A percentile compares a stretch with the other conserved stretches of the same genome.
Conservation (phyloP, 2,329 filamentous ascomycete genomes). For the Xylariomycetidae sp. region DNA sequence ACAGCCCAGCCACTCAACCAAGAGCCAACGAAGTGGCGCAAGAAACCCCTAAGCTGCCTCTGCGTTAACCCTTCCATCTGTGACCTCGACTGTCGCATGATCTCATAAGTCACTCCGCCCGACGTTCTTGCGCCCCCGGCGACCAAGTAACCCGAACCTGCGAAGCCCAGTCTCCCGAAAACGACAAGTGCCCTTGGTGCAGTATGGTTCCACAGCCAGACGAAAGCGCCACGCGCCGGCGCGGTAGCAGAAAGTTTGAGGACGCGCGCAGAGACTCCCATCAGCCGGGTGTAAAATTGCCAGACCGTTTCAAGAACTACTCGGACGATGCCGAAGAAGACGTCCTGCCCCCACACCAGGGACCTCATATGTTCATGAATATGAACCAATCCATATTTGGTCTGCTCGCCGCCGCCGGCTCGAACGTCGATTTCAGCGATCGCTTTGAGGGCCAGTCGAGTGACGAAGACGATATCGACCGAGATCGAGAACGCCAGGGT, state of each 20-base stretch:
- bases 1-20: too few species aligned
- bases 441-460: constrained; percentile 75
- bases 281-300: constrained; percentile 42
- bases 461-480: constrained; percentile 60
- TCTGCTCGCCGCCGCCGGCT: constrained; percentile 82
- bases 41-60: too few species aligned
- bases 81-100: too few species aligned
- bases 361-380: constrained; percentile 53
- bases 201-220: too few species aligned
- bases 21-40: too few species aligned
- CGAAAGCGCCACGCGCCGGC: constrained; percentile 31
- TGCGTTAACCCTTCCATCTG: too few species aligned
- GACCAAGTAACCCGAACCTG: too few species aligned
- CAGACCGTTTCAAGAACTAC: constrained; percentile 44
- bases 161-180: too few species aligned
- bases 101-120: too few species aligned
- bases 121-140: too few species aligned
- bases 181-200: too few species aligned
- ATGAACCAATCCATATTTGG: constrained; percentile 96
- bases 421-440: constrained; percentile 73
- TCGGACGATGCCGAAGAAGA: constrained; percentile 47
- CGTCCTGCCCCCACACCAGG: constrained; percentile 35
- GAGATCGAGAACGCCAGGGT: constrained; percentile 13
- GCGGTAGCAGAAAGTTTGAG: constrained; percentile 36
- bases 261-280: constrained; percentile 36